These are phyloP conservation scores for Apiospora saccharicola DNA, from an alignment of 2,329 filamentous ascomycete genomes.

Conservation along the genomic window DNA sequence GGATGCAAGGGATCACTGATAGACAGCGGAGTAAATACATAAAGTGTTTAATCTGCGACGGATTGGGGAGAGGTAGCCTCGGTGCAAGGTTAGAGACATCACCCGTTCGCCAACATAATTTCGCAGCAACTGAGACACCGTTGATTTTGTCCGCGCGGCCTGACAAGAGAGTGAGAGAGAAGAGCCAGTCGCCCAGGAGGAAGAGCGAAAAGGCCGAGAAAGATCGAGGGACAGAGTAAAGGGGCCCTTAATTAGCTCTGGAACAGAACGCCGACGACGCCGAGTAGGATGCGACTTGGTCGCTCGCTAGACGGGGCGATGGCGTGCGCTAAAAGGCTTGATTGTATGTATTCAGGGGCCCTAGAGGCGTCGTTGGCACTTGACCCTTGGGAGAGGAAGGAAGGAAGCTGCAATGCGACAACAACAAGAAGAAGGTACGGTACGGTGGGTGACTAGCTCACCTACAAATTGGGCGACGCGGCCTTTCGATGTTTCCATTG, in stretches of 20 bases:
- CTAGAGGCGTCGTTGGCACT: too few species aligned
- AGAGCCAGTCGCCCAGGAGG: not conserved
- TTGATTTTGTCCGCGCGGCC: not conserved
- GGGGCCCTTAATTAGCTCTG: not conserved
- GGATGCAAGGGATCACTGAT: not conserved
- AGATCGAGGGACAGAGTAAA: not conserved
- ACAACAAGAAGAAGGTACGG: not conserved
- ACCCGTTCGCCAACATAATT: not conserved
- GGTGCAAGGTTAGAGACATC: not conserved
- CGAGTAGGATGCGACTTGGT: not conserved
- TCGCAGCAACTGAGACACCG: not conserved
- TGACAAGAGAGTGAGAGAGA: not conserved
- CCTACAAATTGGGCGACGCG: not conserved
- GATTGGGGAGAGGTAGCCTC: not conserved
- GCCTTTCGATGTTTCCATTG: not conserved
- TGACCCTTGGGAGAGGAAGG: not conserved
- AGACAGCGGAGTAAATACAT: not conserved
- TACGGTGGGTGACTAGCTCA: not conserved
- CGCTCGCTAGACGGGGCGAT: not conserved
- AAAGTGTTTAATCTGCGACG: not conserved
- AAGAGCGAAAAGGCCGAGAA: not conserved
- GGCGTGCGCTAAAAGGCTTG: conserved; percentile 19
- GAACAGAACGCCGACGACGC: not conserved
- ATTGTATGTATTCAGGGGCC: not conserved
- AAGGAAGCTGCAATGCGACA: not conserved